These are phyloP conservation scores for Narthecium ossifragum DNA, from an alignment of 106 monocot species.

Conservation along the genomic window DNA sequence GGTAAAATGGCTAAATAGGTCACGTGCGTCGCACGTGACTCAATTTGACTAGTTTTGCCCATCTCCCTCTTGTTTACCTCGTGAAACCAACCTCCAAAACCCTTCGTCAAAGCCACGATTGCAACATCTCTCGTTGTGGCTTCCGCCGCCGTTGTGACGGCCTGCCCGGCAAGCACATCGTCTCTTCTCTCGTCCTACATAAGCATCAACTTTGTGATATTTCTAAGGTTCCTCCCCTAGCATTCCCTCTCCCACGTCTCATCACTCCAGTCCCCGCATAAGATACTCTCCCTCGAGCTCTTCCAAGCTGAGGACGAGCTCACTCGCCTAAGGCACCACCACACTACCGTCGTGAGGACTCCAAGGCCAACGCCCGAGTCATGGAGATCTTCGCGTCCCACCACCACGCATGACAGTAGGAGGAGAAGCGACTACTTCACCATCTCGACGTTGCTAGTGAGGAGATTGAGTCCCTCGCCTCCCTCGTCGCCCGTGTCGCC, in stretches of 20 bases:
- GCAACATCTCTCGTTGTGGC: too few species aligned
- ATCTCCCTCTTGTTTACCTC: too few species aligned
- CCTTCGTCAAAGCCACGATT: neutral
- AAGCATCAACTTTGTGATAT: constrained; percentile 62
- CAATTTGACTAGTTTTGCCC: too few species aligned
- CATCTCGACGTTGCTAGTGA: constrained; percentile 25
- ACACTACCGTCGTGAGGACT: constrained; percentile 81
- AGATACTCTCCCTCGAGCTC: constrained; percentile 62
- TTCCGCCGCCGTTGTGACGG: neutral
- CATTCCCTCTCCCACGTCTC: constrained; percentile 29
- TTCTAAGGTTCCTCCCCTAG: constrained; percentile 57
- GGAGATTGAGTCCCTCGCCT: constrained; percentile 27
- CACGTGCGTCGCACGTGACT: too few species aligned
- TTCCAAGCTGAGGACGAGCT: constrained; percentile 84
- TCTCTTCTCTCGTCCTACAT: constrained; percentile 43
- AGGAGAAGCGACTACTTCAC: constrained; percentile 50
- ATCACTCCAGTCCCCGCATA: constrained; percentile 62
- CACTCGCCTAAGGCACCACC: constrained; percentile 44
- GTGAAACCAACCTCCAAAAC: too few species aligned
- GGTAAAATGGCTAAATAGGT: too few species aligned
- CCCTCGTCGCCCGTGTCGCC: constrained; percentile 16
- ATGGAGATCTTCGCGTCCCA: constrained; percentile 95
- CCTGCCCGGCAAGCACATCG: neutral
- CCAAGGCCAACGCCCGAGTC: constrained; percentile 87
- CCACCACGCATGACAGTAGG: constrained; percentile 64